Evolutionary conservation across 139 green algal species (phyloP).

Genomic region (Micractinium sp.): DNA sequence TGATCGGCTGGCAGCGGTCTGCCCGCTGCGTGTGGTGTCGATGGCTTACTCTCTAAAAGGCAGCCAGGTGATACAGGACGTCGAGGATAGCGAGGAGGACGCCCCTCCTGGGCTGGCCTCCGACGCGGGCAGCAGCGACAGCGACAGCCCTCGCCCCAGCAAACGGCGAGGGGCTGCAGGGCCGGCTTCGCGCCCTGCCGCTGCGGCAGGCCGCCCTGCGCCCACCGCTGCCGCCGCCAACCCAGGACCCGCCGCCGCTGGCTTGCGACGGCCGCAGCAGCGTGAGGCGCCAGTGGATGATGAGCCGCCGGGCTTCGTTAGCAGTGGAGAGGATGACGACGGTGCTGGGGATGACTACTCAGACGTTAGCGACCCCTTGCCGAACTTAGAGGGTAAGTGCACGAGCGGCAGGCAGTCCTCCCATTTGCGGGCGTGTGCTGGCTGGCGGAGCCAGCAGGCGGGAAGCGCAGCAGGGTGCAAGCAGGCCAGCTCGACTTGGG

Average conservation of each 20-base stretch:
- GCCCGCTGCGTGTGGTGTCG: too few species aligned
- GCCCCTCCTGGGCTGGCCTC: neutral
- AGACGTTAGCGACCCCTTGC: neutral
- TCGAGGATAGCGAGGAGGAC: conserved; percentile 26
- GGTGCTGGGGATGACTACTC: neutral
- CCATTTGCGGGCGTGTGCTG: too few species aligned
- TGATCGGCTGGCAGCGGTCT: too few species aligned
- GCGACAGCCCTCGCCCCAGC: neutral
- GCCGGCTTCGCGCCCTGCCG: neutral
- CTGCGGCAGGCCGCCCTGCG: neutral
- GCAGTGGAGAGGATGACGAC: neutral
- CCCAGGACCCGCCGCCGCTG: neutral
- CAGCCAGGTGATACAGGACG: conserved; percentile 96
- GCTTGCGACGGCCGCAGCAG: neutral
- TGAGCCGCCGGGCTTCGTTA: neutral
- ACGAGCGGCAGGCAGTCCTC: too few species aligned
- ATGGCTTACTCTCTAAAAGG: conserved; percentile 99
- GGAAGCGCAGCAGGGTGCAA: too few species aligned
- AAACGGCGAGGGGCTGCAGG: neutral
- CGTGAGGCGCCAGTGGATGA: neutral
- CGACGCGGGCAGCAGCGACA: neutral
- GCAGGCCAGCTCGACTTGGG: too few species aligned
- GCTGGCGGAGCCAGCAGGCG: too few species aligned
- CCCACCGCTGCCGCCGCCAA: neutral
- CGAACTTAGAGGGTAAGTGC: neutral